Evolutionary conservation across 768 basidiomycete species (phyloP), one percentile per base, ranked within the genome.

Genomic region (Neoboletus brunneissimus): DNA sequence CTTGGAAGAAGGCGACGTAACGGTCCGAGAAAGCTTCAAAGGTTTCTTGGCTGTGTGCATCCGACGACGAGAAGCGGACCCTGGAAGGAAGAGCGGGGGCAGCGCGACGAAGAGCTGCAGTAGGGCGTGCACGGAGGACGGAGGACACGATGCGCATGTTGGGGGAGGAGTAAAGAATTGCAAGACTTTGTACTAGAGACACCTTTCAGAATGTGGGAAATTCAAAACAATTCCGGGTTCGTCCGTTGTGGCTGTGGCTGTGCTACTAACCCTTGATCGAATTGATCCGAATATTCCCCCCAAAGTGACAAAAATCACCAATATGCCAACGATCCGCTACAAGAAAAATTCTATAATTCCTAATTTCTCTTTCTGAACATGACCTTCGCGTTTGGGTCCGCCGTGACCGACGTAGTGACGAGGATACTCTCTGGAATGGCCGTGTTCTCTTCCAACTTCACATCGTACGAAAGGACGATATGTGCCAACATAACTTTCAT

Each of bases 11-110:
- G 62, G 80, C 79, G 69, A 94, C 87, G 76, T 98, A 98, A 70
- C 96, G 92, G 58, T 87, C 83, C 67, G 91, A 92, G 81, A 98
- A 98, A 44, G 89, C 83, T 72, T 97, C 95, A 75, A 93, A 98
- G 18, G 89, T 82, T 78, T 98, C 95, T 73, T 93, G 87, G 59
- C 86, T 84, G 75, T 93, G 92, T 40, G 81, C 83, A 69, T 75
- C 76, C 47, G 82, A 79, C 41, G 77, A 75, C 32, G 73, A 71
- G 53, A 73, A 73, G 29, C 73, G 72, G 25, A 65, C 57, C 5
- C 59, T 48, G 25, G 58, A 23, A 0, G 60, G 31, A 66, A 86
- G 83, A 59, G 77, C 67, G 65, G 83, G 72, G 44, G 81, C 77
- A 25, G 72, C 59, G 57, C 79, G 73, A 67, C 75, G 70, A 59